Evolutionary conservation across 2,329 filamentous ascomycete genomes (phyloP), one percentile per base, ranked within the genome.

Genomic region (Monilinia laxa): DNA sequence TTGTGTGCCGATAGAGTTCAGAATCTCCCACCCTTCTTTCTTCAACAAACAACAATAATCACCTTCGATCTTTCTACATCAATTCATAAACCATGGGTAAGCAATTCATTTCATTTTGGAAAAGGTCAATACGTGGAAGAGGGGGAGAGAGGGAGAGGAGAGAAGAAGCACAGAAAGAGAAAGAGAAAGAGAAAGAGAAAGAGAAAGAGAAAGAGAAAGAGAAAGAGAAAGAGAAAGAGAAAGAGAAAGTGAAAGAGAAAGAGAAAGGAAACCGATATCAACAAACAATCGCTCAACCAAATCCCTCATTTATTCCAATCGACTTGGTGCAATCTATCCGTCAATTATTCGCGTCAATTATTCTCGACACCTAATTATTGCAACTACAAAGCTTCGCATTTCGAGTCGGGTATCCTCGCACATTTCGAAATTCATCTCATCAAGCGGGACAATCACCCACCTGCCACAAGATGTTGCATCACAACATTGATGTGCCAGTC

Each of bases 51-150:
- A 16, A 60, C 65, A 58, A 70, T 66, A 77, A 77, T 72, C 64
- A 62, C 69, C 56, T 70, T 74, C 72, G 72, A 71, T 70, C 74
- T 67, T 76, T 75, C 73, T 73, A 71, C 69, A 70, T 52, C 60
- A 73, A 40, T 63, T 70, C 68, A 55, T 71, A 49, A 49, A 75
- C 71, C 74, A 76, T 76, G 74, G 75, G 75, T 76, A 76, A 76
- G 75, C 75, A 74, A 69, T 72, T 73, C 73, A 65, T 55, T 72
- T 73, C 72, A 66, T 67, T 73, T 71, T 67, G 38, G 51, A 57
- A 64, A 62, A 64, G 67, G 65, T 55, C 55, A 66, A 66, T 58
- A 65, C 65, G 64, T 49, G 62, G 60, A 14, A 11, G 38, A 40
- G 38, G 12, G 11, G 14, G 38, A 40, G 38, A 35, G 31, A 35